Conservation (phyloP, 2,329 filamentous ascomycete species). For the Hypomyces rosellus region DNA sequence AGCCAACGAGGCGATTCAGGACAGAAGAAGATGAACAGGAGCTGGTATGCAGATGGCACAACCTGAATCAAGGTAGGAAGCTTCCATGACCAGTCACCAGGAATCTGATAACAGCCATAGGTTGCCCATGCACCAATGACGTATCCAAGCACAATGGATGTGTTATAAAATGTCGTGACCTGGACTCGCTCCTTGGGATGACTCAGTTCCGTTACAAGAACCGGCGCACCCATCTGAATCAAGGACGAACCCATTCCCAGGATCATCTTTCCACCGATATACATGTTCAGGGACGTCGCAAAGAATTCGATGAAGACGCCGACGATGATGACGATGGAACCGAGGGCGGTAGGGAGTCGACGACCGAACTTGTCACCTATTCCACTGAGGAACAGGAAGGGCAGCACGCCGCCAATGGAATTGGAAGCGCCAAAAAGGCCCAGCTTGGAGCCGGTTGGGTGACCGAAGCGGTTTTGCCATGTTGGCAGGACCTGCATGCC, state of each 20-base stretch:
- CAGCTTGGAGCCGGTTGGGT: slow-evolving; percentile 31
- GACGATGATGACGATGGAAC: slow-evolving; percentile 32
- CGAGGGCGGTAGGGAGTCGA: slow-evolving; percentile 28
- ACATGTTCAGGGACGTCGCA: slow-evolving; percentile 29
- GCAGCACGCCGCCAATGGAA: slow-evolving; percentile 33
- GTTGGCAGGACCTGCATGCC: slow-evolving; percentile 31
- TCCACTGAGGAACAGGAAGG: slow-evolving; percentile 30
- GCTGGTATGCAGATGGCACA: slow-evolving; percentile 35
- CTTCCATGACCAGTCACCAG: slow-evolving; percentile 41
- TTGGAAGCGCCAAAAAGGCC: slow-evolving; percentile 35
- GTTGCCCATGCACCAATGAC: slow-evolving; percentile 33
- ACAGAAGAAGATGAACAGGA: slow-evolving; percentile 41
- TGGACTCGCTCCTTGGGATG: slow-evolving; percentile 35
- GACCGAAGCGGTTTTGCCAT: slow-evolving; percentile 33
- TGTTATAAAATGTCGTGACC: slow-evolving; percentile 34
- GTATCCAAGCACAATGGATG: slow-evolving; percentile 34
- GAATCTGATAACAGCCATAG: slow-evolving; percentile 25
- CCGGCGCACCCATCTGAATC: slow-evolving; percentile 36
- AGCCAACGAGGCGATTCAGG: slow-evolving; percentile 57
- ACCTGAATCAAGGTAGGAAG: slow-evolving; percentile 48
- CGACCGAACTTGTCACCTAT: slow-evolving; percentile 30
- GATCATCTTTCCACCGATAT: slow-evolving; percentile 33
- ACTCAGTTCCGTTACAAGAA: slow-evolving; percentile 37
- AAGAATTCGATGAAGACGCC: slow-evolving; percentile 32
- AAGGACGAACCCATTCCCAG: slow-evolving; percentile 31